Conservation (phyloP, 495 filamentous ascomycete genomes). For the Penicillium pulvis region DNA sequence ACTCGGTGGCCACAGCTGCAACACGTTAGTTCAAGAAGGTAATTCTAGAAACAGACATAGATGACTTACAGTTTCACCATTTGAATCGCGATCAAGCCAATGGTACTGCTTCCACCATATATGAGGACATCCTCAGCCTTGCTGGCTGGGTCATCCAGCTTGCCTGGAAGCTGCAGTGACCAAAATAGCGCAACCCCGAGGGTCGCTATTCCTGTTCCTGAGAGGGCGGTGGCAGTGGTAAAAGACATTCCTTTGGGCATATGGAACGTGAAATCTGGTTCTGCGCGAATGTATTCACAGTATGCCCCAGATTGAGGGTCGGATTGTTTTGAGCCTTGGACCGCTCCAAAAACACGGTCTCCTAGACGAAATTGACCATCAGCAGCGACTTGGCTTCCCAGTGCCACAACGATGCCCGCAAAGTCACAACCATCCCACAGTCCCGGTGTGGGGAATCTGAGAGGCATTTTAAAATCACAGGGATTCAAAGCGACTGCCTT, state of each 20-base stretch:
- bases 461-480: conserved; percentile 46
- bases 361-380: conserved; percentile 25
- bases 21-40: neutral
- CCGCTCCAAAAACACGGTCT: conserved; percentile 35
- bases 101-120: conserved; percentile 48
- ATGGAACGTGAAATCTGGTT: conserved; percentile 27
- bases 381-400: conserved; percentile 23
- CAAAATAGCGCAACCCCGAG: conserved; percentile 31
- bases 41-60: neutral
- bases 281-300: conserved; percentile 33
- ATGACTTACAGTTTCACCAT: conserved; percentile 38
- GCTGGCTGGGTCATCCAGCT: conserved; percentile 23
- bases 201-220: conserved; percentile 29
- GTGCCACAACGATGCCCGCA: conserved; percentile 39
- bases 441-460: conserved; percentile 34
- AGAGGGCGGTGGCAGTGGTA: conserved; percentile 15
- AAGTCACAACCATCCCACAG: conserved; percentile 47
- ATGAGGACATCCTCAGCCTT: conserved; percentile 38
- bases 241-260: conserved; percentile 17
- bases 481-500: conserved; percentile 49
- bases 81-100: conserved; percentile 49
- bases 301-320: conserved; percentile 37
- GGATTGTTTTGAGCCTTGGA: conserved; percentile 36
- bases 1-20: conserved; percentile 43
- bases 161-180: conserved; percentile 32